Evolutionary conservation across 2,329 filamentous ascomycete genomes (phyloP), one percentile per base, ranked within the genome.

Genomic region (Aspergillus uvarum): DNA sequence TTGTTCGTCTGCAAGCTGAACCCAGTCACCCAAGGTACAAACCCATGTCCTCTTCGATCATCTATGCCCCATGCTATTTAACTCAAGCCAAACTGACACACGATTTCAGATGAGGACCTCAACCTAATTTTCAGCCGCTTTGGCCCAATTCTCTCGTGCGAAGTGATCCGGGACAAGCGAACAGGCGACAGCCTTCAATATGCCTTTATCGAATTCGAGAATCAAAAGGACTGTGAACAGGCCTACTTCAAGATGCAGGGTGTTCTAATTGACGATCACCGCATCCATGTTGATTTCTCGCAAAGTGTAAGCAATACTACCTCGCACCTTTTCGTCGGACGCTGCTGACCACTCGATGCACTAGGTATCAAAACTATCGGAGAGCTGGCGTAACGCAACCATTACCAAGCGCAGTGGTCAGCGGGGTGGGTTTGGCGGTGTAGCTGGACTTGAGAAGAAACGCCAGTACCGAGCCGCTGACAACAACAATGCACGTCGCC

Each of bases 201-300:
- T 73, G 92, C 95, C 1, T 99, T 99, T 68, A 96, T 99, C 70
- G 95, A 99, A 74, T 99, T 94, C 70, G 91, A 94, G 60, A 90
- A 96, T 58, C 95, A 97, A 77, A 86, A 89, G 66, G 90, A 94
- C 56, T 98, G 95, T 74, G 95, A 99, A 77, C 87, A 91, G 55
- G 95, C 95, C 2, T 99, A 97, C 72, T 95, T 96, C 80, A 99
- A 99, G 79, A 99, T 99, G 95, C 92, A 99, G 75, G 92, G 89
- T 2, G 94, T 98, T 1, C 80, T 99, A 58, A 98, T 99, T 65
- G 95, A 99, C 70, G 95, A 99, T 69, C 91, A 96, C 65, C 89
- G 95, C 47, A 99, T 99, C 64, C 95, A 99, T 72, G 95, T 99
- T 58, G 95, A 99, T 78, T 99, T 99, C 77, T 97, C 93, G 11